Conservation (phyloP, 352 stramenopile species). For the Phytopythium aichiense region DNA sequence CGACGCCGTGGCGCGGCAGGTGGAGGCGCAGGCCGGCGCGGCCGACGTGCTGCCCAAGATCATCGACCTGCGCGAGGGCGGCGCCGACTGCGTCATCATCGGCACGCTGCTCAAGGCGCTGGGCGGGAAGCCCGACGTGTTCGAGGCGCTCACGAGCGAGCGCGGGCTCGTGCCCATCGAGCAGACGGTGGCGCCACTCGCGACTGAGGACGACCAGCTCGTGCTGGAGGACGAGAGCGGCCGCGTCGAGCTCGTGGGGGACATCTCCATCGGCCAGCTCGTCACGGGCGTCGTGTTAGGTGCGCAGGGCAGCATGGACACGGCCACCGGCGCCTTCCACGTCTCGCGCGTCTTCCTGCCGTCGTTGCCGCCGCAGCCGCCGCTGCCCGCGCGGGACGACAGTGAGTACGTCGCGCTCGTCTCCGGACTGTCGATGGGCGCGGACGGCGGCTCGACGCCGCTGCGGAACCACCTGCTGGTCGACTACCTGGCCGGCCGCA, state of each 20-base stretch:
- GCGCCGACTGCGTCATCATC: conserved; percentile 64
- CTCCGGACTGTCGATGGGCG: conserved; percentile 45
- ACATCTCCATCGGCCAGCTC: conserved; percentile 41
- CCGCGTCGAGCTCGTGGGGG: conserved; percentile 65
- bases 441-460: conserved; percentile 19
- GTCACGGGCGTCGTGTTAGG: conserved; percentile 77
- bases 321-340: conserved; percentile 36
- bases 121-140: conserved; percentile 69
- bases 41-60: conserved; percentile 60
- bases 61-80: conserved; percentile 70
- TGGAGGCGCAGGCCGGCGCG: conserved; percentile 28
- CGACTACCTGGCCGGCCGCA: conserved; percentile 70
- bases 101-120: conserved; percentile 85
- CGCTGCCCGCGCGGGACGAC: conserved; percentile 40
- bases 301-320: conserved; percentile 56
- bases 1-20: conserved; percentile 39
- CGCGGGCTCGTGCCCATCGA: conserved; percentile 44
- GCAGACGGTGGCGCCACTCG: conserved; percentile 30
- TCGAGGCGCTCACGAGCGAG: conserved; percentile 71
- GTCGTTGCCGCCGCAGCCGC: conserved; percentile 37
- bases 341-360: conserved; percentile 63
- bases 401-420: conserved; percentile 69
- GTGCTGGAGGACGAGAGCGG: conserved; percentile 88
- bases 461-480: conserved; percentile 61
- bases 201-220: conserved; percentile 68